phyloP scores from a whole-genome alignment of 768 basidiomycete species.

The Pulveroboletus sp. region DNA sequence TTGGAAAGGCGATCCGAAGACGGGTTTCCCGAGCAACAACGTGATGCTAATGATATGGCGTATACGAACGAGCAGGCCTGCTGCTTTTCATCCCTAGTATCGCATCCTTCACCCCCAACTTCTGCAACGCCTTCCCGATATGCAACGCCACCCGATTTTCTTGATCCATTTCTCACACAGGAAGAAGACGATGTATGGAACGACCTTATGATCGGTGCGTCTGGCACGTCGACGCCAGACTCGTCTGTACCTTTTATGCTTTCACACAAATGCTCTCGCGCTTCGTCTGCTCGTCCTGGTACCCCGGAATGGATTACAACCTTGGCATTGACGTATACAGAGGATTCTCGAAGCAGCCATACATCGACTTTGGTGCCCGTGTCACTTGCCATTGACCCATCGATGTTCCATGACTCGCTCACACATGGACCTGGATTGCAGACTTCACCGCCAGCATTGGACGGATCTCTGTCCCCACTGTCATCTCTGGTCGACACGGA shows the following conservation, averaged over 20 bases:
- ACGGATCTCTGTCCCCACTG: conserved; percentile 12
- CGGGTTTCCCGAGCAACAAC: neutral
- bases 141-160: conserved; percentile 11
- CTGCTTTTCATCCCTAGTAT: neutral
- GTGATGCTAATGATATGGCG: neutral
- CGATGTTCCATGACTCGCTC: conserved; percentile 4
- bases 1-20: neutral
- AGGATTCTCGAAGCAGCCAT: neutral
- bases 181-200: conserved; percentile 25
- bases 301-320: neutral
- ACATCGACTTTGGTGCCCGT: neutral
- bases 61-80: neutral
- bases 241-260: neutral
- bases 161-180: neutral
- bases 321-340: neutral
- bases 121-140: conserved; percentile 1
- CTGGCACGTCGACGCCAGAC: conserved; percentile 10
- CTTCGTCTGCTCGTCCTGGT: neutral
- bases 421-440: neutral
- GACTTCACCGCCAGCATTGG: neutral
- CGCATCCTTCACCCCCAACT: neutral
- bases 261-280: conserved; percentile 2
- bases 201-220: conserved; percentile 14
- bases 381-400: conserved; percentile 7
- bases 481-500: conserved; percentile 11